Evolutionary conservation across 176 grass and related monocot species (phyloP).

Genomic region (Oryza nivara): DNA sequence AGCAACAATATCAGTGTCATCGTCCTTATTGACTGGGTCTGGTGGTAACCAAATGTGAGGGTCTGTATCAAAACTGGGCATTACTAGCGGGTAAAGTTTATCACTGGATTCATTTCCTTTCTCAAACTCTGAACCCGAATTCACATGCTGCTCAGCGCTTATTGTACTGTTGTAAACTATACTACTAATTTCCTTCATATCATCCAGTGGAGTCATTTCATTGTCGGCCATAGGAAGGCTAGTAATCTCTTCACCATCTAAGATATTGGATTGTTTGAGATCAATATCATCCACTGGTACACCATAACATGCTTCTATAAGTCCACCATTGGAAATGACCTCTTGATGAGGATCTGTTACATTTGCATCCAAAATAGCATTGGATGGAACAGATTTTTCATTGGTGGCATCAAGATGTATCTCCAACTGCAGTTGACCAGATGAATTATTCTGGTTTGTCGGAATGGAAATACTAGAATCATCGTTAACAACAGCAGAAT

Average conservation of each 20-base stretch:
- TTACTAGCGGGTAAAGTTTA: slow-evolving; percentile 41
- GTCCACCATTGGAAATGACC: slow-evolving; percentile 11
- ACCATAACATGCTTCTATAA: slow-evolving; percentile 11
- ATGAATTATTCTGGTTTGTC: slow-evolving; percentile 38
- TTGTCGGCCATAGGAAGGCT: slow-evolving; percentile 40
- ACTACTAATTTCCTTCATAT: slow-evolving; percentile 32
- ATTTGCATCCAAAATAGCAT: slow-evolving; percentile 28
- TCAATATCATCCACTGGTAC: slow-evolving; percentile 20
- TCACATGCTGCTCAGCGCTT: slow-evolving; percentile 25
- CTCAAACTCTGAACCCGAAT: slow-evolving; percentile 25
- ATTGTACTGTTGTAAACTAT: slow-evolving; percentile 38
- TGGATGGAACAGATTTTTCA: slow-evolving; percentile 14
- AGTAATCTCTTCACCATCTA: slow-evolving; percentile 43
- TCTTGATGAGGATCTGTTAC: slow-evolving; percentile 7
- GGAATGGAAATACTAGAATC: slow-evolving; percentile 32
- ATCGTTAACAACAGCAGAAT: background rate
- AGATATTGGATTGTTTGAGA: slow-evolving; percentile 12
- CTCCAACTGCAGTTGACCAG: slow-evolving; percentile 14
- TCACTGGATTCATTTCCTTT: slow-evolving; percentile 43
- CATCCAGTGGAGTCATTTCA: slow-evolving; percentile 49
- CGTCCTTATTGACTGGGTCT: slow-evolving; percentile 66
- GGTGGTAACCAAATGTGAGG: slow-evolving; percentile 76
- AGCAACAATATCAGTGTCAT: slow-evolving; percentile 55
- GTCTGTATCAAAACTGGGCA: slow-evolving; percentile 63
- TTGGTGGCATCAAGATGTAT: slow-evolving; percentile 27